Base-by-base conservation (phyloP, 768 basidiomycete species). In the Xerocomellus amylosporus region DNA sequence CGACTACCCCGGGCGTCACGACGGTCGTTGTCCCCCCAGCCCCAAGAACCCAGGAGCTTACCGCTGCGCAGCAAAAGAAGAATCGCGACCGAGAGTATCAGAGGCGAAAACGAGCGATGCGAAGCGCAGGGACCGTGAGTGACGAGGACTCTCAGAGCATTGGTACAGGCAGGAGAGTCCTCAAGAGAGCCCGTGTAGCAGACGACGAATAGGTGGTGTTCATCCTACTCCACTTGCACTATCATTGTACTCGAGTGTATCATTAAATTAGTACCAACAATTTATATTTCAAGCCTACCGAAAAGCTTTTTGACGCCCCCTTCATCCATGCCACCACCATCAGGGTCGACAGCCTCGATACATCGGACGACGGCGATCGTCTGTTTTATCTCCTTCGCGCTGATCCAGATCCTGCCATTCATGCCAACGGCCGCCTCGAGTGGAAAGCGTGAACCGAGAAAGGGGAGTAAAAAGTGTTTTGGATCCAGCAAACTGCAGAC, bases 381-480 rank as follows among this genome's bases (percentile, higher is more conserved):
- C 62, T 90, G 84, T 59, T 79, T 83, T 12, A 79, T 72, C 40
- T 90, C 86, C 60, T 86, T 85, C 8, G 92, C 76, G 54, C 78
- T 88, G 60, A 98, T 71, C 96, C 96, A 98, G 17, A 97, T 83
- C 40, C 89, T 82, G 2, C 95, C 96, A 66, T 99, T 99, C 70
- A 90, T 76, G 1, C 97, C 97, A 2, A 93, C 84, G 2, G 93
- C 95, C 2, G 78, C 82, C 64, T 98, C 95, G 44, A 97, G 79
- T 8, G 93, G 90, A 64, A 96, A 93, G 37, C 79, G 79, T 10
- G 84, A 77, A 6, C 94, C 93, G 22, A 97, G 79, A 2, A 88
- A 69, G 6, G 90, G 86, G 5, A 99, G 77, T 10, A 97, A 75
- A 65, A 92, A 94, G 70, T 93, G 85, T 47, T 81, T 84, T 19